These are phyloP conservation scores for Alectoria sarmentosa DNA, from an alignment of 495 filamentous ascomycete genomes.

Conservation along the genomic window DNA sequence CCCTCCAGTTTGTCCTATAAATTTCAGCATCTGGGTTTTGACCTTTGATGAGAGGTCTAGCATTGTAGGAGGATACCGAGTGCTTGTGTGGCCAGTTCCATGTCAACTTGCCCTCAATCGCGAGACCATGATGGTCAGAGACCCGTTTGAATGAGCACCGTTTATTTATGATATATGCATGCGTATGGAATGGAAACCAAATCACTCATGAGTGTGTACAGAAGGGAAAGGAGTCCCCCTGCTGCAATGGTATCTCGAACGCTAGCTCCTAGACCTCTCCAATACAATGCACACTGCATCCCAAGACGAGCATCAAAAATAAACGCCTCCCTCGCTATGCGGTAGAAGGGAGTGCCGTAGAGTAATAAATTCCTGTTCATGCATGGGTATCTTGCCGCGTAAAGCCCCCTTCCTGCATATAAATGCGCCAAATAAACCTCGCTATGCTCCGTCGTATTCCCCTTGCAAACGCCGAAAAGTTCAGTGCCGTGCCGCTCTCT, in stretches of 20 bases:
- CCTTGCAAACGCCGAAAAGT: not conserved
- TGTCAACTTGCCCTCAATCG: not conserved
- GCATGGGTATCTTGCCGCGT: not conserved
- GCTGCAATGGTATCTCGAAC: not conserved
- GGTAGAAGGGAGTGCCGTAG: not conserved
- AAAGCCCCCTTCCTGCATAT: not conserved
- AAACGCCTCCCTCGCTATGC: not conserved
- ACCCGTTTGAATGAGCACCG: not conserved
- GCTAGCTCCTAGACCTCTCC: not conserved
- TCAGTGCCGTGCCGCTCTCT: not conserved
- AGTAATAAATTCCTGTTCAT: not conserved
- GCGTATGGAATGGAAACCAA: not conserved
- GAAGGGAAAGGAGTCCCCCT: not conserved
- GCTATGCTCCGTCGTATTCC: not conserved
- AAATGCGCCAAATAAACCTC: conserved; percentile 1
- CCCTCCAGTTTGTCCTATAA: no score
- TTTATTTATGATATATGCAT: not conserved
- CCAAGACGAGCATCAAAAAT: not conserved
- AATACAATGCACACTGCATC: not conserved
- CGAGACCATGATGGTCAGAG: not conserved
- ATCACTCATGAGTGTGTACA: not conserved
- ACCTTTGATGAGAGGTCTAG: no score
- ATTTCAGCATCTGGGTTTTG: no score
- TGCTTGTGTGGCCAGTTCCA: no score
- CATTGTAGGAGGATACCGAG: no score